Percentiles rank a stretch among this genome's conserved stretches.
Conservation (phyloP, 176 grass and related monocot species). For the sorghum (Sorghum bicolor) region DNA sequence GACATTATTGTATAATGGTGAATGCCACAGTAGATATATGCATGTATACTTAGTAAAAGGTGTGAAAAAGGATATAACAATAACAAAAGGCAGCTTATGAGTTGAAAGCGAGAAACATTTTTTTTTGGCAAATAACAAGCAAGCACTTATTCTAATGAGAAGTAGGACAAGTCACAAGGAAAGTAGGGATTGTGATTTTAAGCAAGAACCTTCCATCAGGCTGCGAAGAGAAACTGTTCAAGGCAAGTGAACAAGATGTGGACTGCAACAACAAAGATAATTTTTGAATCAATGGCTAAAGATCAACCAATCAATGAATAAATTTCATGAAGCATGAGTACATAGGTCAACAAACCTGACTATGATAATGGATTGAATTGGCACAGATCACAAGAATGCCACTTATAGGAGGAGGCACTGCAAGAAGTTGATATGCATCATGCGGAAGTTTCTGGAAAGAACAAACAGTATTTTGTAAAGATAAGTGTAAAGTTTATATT, state of each 20-base stretch:
- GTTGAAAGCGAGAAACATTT: background rate
- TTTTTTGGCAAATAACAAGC: constrained; percentile 1
- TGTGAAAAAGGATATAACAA: background rate
- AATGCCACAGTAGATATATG: background rate
- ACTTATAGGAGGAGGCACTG: constrained; percentile 87
- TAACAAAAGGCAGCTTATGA: background rate
- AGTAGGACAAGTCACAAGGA: background rate
- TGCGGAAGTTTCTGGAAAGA: constrained; percentile 77
- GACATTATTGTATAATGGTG: background rate
- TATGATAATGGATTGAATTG: constrained; percentile 90
- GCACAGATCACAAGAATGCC: constrained; percentile 90
- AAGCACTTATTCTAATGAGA: background rate
- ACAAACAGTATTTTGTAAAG: constrained; percentile 2
- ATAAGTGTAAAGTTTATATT: constrained; percentile 18
- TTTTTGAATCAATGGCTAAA: background rate
- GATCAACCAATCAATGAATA: constrained; percentile 24
- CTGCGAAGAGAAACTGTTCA: constrained; percentile 75
- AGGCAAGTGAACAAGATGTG: constrained; percentile 75
- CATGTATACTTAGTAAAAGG: background rate
- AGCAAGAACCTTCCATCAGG: constrained; percentile 69
- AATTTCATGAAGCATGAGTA: background rate
- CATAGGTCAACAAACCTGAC: constrained; percentile 62
- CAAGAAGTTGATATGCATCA: constrained; percentile 91
- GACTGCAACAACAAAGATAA: constrained; percentile 68
- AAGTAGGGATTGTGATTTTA: constrained; percentile 2